Percentiles rank a stretch among this genome's conserved stretches.
Conservation (phyloP, 441 rosid species). For the Brassica balearica region DNA sequence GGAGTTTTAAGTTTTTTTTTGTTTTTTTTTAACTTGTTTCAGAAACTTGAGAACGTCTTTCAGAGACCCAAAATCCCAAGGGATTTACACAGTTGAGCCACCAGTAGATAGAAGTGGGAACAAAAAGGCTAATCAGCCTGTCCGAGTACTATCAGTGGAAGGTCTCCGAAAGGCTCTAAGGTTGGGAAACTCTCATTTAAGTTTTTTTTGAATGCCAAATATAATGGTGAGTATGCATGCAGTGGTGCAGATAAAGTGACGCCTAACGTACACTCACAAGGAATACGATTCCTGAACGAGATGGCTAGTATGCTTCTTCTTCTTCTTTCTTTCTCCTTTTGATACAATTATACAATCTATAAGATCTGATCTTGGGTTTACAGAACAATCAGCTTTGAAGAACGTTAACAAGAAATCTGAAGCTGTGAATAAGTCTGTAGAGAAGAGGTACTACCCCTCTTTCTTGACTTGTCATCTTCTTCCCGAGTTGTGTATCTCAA, state of each 20-base stretch:
- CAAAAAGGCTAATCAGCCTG: slow-evolving; percentile 60
- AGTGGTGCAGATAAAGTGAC: slow-evolving; percentile 93
- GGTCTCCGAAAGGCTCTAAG: slow-evolving; percentile 84
- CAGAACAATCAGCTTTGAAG: slow-evolving; percentile 58
- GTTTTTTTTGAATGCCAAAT: background rate
- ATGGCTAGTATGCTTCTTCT: slow-evolving; percentile 65
- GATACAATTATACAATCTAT: background rate
- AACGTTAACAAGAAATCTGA: slow-evolving; percentile 48
- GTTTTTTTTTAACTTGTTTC: background rate
- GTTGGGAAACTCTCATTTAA: slow-evolving; percentile 42
- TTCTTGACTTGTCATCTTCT: slow-evolving; percentile 23
- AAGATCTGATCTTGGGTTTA: slow-evolving; percentile 36
- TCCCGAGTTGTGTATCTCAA: slow-evolving; percentile 2
- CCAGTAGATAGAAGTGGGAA: slow-evolving; percentile 55
- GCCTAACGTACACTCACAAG: slow-evolving; percentile 87
- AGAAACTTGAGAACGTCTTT: slow-evolving; percentile 70
- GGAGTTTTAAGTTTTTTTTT: background rate
- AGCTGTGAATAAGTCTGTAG: slow-evolving; percentile 44
- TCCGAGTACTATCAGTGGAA: slow-evolving; percentile 74
- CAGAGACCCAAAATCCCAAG: slow-evolving; percentile 59
- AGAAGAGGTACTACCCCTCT: slow-evolving; percentile 62
- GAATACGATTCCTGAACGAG: slow-evolving; percentile 87
- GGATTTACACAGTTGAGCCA: slow-evolving; percentile 76
- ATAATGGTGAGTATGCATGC: slow-evolving; percentile 50
- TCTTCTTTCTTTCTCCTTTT: slow-evolving; percentile 11